These are phyloP conservation scores for Phytophthora macrochlamydospora DNA, from an alignment of 352 stramenopile species.

Conservation along the genomic window DNA sequence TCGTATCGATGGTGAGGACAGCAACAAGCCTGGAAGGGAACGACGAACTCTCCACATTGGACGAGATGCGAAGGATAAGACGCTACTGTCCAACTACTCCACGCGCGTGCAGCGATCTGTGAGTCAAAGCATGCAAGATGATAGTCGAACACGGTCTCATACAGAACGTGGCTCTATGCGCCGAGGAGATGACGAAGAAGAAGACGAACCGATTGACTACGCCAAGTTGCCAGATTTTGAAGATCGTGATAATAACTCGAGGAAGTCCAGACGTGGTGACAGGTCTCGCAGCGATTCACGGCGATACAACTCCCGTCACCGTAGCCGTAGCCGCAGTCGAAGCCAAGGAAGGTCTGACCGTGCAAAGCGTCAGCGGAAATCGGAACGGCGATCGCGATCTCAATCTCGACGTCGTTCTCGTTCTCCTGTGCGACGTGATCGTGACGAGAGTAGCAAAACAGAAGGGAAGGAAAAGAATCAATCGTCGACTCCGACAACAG, in stretches of 20 bases:
- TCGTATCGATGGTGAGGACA: constrained; percentile 26
- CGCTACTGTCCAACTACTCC: constrained; percentile 65
- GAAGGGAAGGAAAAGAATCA: constrained; percentile 1
- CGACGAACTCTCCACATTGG: constrained; percentile 42
- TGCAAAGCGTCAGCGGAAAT: constrained; percentile 17
- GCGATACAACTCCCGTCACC: constrained; percentile 5
- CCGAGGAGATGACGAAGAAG: constrained; percentile 33
- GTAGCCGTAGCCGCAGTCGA: constrained; percentile 37
- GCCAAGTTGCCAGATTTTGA: constrained; percentile 78
- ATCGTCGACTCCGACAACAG: not conserved
- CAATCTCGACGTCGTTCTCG: constrained; percentile 24
- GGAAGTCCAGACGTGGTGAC: constrained; percentile 24
- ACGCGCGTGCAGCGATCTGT: constrained; percentile 61
- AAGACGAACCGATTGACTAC: constrained; percentile 82
- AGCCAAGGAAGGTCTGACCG: constrained; percentile 34
- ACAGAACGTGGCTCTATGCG: constrained; percentile 10
- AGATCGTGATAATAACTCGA: constrained; percentile 36
- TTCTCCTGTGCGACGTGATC: constrained; percentile 12
- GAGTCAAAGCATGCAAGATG: constrained; percentile 35
- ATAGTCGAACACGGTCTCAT: constrained; percentile 1
- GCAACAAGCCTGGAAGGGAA: constrained; percentile 9
- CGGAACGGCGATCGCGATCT: constrained; percentile 32
- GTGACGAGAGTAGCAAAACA: not conserved
- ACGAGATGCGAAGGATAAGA: constrained; percentile 65
- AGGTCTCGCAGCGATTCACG: constrained; percentile 8